Base-by-base conservation (phyloP, 73 alveolate species). In the Tetrahymena borealis region DNA sequence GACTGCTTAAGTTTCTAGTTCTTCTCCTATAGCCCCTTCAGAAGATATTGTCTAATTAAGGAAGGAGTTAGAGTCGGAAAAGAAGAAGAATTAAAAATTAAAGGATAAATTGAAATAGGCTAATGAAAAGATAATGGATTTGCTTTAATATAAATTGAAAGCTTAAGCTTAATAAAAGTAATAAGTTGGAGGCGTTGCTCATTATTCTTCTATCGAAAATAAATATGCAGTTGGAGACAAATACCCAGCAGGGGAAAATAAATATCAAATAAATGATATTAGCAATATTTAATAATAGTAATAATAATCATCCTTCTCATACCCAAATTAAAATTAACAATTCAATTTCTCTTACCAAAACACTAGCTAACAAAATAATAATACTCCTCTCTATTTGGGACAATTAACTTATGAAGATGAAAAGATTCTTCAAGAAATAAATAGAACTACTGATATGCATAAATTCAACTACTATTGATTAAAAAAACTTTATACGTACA, bases 41-140 rank as follows among this genome's bases (percentile, higher is more conserved):
- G 43, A 92, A 92, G 42, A 91, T 32, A 33, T 79, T 11, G 35
- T 38, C 39, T 38, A 92, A 39, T 79, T 92, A 39, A 79, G 39
- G 9, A 78, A 92, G 5, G 95, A 92, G 39, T 79, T 79, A 32
- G 78, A 91, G 38, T 2, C 41, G n/a, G 78, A 79, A 39, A 40
- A 40, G 37, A 24, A 90, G 7, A 92, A 92, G 39, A 40, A 38
- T 32, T 13, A 78, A 32, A 92, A 92, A 18, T 40, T 92, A 11
- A 39, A 39, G 20, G 78, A 79, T 32, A 92, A 92, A 35, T 77
- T 92, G 15, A 79, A 92, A 31, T 6, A 37, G 31, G 95, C 95
- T 11, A 92, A 92, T 79, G 60, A 92, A 79, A 92, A 92, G 78
- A 92, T 92, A 5, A 39, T 79, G 60, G 92, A 92, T 31, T 40